Evolutionary conservation across 129 eudicot species (phyloP), one percentile per base, ranked within the genome.

Genomic region (Helianthus tuberosus): DNA sequence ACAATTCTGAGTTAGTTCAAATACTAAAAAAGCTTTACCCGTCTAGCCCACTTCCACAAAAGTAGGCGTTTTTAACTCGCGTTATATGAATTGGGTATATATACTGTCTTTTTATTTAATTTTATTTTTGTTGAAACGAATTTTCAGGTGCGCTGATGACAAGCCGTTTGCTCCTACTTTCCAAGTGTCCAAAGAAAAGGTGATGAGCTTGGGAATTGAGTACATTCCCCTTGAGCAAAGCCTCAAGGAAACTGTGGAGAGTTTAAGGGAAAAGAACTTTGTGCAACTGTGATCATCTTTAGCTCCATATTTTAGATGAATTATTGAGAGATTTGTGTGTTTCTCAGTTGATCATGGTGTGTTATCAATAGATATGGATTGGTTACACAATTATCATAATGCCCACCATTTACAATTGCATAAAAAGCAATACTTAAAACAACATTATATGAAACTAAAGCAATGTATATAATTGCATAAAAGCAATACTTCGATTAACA

Each of bases 71-170:
- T 63, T 54, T 62, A 17, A 23, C 44, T 68, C 27, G 14, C 15
- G 20, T 32, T 10, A 17, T 38, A 47, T 47, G n/a, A 62, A 15
- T 20, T 12, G 25, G 35, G 44, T 71, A n/a, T 3, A 6, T 43
- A 43, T 38, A 15, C 15, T 59, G 27, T 25, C 39, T 3, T 59
- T 27, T 59, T 57, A 15, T 62, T 62, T 36, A 14, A 63, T 36
- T 27, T 27, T 20, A 7, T 25, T 8, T 58, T 54, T 11, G 64
- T 58, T 58, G n/a, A 10, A 58, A 2, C 17, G 36, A 38, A 13
- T 6, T 6, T 85, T 74, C 76, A 89, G 96, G 83, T 84, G 89
- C 71, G 91, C 70, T 5, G 87, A 89, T 77, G 91, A 90, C 77
- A 74, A 83, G 60, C 85, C 92, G 6, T 71, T 70, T 11, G 65